Base-by-base conservation (phyloP, 2,329 filamentous ascomycete species). In the Apiospora pterosperma region DNA sequence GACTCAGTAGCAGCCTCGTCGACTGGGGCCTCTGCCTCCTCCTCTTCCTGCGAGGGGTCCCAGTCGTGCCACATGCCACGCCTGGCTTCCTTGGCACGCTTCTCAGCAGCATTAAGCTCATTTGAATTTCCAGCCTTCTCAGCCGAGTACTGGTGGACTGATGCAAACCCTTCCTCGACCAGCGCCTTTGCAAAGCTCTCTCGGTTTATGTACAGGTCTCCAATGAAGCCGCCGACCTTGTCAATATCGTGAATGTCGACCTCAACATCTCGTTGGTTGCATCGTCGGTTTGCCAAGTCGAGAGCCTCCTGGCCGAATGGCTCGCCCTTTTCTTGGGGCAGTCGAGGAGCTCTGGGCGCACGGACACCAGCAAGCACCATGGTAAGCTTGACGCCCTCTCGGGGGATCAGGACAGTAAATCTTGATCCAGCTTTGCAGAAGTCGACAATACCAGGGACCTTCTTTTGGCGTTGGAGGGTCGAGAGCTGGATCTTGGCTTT, bases 151-250 rank as follows among this genome's bases (percentile, higher is more conserved):
- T 90, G 89, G 76, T 98, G 95, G 19, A 99, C 95, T 23, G 90
- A 90, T 19, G 96, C 95, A 36, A 97, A 85, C 67, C 96, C 96
- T 79, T 99, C 96, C 78, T 98, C 96, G 1, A 99, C 88, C 1
- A 99, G 86, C 2, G 92, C 78, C 83, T 97, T 97, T 73, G 94
- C 92, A 75, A 99, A 97, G 81, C 92, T 98, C 80, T 98, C 95
- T 62, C 94, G 92, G 82, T 93, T 95, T 76, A 99, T 87, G 77
- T 93, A 97, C 28, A 99, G 84, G 16, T 93, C 92, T 63, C 96
- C 96, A 70, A 99, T 98, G 82, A 99, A 99, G 41, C 96, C 96
- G 72, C 96, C 96, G 31, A 96, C 90, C 84, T 97, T 98, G 84
- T 99, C 96, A 70, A 93, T 92, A 72, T 94, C 93, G 76, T 97